Conservation (phyloP, 2,329 filamentous ascomycete species). For the Apiospora rasikravindrae region DNA sequence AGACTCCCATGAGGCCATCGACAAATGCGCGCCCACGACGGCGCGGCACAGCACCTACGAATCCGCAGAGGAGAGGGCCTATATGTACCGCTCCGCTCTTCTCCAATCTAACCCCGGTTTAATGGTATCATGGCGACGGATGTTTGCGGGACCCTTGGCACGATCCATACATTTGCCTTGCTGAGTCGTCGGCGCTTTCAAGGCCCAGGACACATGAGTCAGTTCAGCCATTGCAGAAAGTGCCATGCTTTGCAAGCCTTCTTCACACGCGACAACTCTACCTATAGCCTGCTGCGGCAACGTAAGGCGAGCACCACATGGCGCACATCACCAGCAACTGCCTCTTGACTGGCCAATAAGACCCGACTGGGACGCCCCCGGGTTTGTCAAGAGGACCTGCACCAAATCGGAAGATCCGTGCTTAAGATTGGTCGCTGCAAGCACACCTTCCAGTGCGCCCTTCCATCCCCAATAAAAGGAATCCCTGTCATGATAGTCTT, state of each 20-base stretch:
- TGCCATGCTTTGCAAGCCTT: neutral
- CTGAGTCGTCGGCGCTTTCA: neutral
- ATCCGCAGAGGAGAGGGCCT: neutral
- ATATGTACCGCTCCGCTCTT: slow-evolving; percentile 1
- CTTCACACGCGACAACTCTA: neutral
- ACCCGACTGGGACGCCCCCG: neutral
- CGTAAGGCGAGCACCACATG: neutral
- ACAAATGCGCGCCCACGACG: neutral
- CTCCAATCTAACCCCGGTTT: neutral
- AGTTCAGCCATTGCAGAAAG: neutral
- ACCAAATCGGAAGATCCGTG: slow-evolving; percentile 8
- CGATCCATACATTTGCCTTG: neutral
- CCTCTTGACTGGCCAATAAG: neutral
- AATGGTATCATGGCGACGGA: slow-evolving; percentile 4
- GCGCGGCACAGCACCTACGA: neutral
- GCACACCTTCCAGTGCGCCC: neutral
- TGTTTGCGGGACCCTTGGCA: neutral
- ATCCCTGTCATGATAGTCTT: neutral
- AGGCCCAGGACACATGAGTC: neutral
- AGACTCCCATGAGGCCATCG: neutral
- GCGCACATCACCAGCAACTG: slow-evolving; percentile 4
- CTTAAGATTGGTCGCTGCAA: neutral
- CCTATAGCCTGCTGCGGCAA: neutral
- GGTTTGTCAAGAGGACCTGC: neutral
- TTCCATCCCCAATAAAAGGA: neutral